Evolutionary conservation across 1,284 basidiomycete genomes (phyloP), one percentile per base, ranked within the genome.

Genomic region (Ceraceosorus guamensis): DNA sequence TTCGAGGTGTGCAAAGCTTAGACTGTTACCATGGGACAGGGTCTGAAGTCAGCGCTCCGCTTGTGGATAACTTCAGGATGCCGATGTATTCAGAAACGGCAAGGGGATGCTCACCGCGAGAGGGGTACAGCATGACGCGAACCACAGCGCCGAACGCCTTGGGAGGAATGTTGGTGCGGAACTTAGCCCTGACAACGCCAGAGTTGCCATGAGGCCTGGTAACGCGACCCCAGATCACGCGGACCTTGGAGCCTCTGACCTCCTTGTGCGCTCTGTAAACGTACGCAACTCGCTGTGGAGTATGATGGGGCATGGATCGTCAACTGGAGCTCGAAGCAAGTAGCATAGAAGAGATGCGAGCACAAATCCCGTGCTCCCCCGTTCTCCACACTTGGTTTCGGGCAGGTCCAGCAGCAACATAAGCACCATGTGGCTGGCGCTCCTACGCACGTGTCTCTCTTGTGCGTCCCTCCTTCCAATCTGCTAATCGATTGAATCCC

Each of bases 111-210:
- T 24, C 24, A 24, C 24, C 24, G 24, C 24, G 24, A 24, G 24
- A 24, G 39, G 39, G 63, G 65, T 68, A 65, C 82, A 87, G 76
- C 79, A 97, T 90, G 79, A 98, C 83, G 78, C 93, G 87, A 80
- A 92, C 88, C 76, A 84, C 85, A 61, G 91, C 91, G 79, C 93
- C 92, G 79, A 98, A 97, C 61, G 89, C 85, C 76, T 88, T 87
- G 65, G 95, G 89, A 70, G 95, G 93, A 73, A 98, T 87, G 85
- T 98, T 98, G 77, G 85, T 84, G 70, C 83, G 83, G 86, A 98
- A 98, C 84, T 97, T 96, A 81, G 88, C 86, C 81, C 93, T 93
- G 77, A 97, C 93, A 73, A 91, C 91, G 77, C 93, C 95, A 67
- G 86, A 89, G 81, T 86, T 89, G 70, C 93, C 76, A 68, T 65